These are phyloP conservation scores for Trichoderma virens DNA, from an alignment of 495 filamentous ascomycete species.

Conservation along the genomic window DNA sequence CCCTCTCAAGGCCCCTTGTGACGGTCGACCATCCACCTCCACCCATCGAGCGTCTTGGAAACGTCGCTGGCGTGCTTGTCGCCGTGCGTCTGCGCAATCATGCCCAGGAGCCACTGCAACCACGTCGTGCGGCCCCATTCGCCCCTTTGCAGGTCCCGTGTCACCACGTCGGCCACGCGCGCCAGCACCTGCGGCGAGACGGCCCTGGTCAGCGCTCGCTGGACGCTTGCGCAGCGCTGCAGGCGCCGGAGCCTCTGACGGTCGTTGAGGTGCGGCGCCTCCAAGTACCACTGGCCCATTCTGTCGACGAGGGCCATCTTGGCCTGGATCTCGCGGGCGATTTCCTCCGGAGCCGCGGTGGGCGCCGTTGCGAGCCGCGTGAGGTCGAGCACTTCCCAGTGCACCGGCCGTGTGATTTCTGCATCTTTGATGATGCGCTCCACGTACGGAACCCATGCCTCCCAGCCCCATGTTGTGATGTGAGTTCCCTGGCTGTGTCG, in stretches of 20 bases:
- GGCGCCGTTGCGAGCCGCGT: background rate
- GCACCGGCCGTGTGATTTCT: background rate
- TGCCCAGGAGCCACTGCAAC: slow-evolving; percentile 28
- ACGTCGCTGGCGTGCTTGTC: slow-evolving; percentile 18
- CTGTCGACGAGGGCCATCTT: slow-evolving; percentile 20
- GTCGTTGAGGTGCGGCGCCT: slow-evolving; percentile 23
- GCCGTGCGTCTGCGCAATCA: slow-evolving; percentile 27
- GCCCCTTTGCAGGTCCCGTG: slow-evolving; percentile 29
- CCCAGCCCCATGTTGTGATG: background rate
- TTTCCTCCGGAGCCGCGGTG: background rate
- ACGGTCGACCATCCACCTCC: slow-evolving; percentile 19
- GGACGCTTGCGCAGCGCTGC: slow-evolving; percentile 22
- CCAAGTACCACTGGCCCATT: slow-evolving; percentile 26
- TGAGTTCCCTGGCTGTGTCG: background rate
- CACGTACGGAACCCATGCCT: background rate
- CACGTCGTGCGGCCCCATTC: slow-evolving; percentile 28
- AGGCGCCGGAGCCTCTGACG: slow-evolving; percentile 34
- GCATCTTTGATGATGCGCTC: background rate
- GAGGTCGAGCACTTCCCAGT: background rate
- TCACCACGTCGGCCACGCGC: slow-evolving; percentile 30
- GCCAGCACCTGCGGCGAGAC: slow-evolving; percentile 21
- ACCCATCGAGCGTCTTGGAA: slow-evolving; percentile 18
- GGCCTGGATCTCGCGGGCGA: slow-evolving; percentile 5
- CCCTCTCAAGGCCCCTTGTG: background rate
- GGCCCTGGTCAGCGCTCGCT: slow-evolving; percentile 3